Percentiles rank a stretch among this genome's conserved stretches.
Evolutionary conservation across 2,329 filamentous ascomycete species (phyloP).

Genomic region (Aspergillus fructus): DNA sequence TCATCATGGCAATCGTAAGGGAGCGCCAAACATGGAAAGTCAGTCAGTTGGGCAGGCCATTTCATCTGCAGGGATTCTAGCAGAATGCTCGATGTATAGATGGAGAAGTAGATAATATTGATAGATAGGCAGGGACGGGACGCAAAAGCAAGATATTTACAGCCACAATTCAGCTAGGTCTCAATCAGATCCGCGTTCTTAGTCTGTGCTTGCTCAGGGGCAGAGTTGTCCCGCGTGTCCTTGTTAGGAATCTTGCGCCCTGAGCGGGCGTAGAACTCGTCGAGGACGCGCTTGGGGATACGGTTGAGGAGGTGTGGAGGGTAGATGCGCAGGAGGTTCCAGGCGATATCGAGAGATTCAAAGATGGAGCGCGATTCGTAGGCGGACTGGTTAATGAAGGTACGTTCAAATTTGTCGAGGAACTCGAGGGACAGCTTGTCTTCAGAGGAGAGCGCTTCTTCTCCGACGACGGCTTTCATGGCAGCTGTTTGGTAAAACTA

Average conservation of each 20-base stretch:
- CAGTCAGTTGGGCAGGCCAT: background rate
- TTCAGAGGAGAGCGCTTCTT: conserved; percentile 91
- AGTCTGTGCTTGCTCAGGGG: conserved; percentile 26
- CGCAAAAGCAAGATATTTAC: background rate
- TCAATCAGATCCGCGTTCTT: conserved; percentile 44
- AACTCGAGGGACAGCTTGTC: conserved; percentile 98
- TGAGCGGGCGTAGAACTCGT: conserved; percentile 74
- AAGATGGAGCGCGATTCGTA: conserved; percentile 91
- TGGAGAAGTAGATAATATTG: background rate
- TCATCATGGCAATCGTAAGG: background rate
- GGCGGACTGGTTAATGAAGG: conserved; percentile 86
- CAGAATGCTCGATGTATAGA: background rate
- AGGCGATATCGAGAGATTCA: conserved; percentile 93
- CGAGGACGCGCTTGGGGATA: conserved; percentile 78
- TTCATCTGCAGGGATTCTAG: background rate
- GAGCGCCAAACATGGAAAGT: background rate
- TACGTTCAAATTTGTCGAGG: conserved; percentile 95
- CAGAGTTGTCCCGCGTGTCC: conserved; percentile 48
- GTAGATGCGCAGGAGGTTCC: conserved; percentile 95
- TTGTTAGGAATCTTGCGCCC: conserved; percentile 45
- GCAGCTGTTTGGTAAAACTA: conserved; percentile 56
- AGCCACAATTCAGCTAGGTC: conserved; percentile 25
- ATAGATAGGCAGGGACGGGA: background rate
- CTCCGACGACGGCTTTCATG: conserved; percentile 99
- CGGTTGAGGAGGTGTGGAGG: conserved; percentile 98